Conservation (phyloP, 2,329 filamentous ascomycete species). For the Claviceps maximensis region DNA sequence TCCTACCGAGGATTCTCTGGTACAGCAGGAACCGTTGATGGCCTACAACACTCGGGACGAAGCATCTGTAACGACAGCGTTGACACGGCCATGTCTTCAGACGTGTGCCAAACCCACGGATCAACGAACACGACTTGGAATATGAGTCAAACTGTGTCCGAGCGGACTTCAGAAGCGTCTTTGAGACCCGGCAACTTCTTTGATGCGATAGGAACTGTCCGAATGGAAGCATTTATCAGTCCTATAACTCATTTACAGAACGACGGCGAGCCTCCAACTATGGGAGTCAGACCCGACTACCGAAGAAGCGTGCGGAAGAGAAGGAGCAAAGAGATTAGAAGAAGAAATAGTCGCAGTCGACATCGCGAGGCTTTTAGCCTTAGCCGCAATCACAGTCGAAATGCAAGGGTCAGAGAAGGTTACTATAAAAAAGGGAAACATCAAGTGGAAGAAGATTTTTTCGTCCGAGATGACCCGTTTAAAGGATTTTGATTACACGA, state of each 20-base stretch:
- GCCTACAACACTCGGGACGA: slow-evolving; percentile 35
- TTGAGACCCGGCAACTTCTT: slow-evolving; percentile 54
- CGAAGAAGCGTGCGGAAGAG: slow-evolving; percentile 33
- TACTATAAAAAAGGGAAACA: slow-evolving; percentile 32
- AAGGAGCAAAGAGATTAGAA: slow-evolving; percentile 41
- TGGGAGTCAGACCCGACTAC: slow-evolving; percentile 33
- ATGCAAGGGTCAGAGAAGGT: slow-evolving; percentile 28
- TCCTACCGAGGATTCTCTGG: slow-evolving; percentile 71
- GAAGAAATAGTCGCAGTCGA: slow-evolving; percentile 39
- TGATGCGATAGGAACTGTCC: slow-evolving; percentile 76
- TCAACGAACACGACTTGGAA: slow-evolving; percentile 32
- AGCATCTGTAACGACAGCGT: slow-evolving; percentile 46
- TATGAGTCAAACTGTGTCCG: slow-evolving; percentile 31
- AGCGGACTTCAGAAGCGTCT: slow-evolving; percentile 43
- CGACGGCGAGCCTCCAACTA: slow-evolving; percentile 30
- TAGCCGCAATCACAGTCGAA: slow-evolving; percentile 15
- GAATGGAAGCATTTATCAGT: slow-evolving; percentile 94
- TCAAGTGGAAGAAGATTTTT: slow-evolving; percentile 40
- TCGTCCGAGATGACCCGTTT: slow-evolving; percentile 46
- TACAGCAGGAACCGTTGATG: slow-evolving; percentile 25
- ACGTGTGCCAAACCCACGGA: slow-evolving; percentile 43
- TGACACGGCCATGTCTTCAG: slow-evolving; percentile 45
- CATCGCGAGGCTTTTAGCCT: slow-evolving; percentile 38
- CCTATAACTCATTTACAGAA: slow-evolving; percentile 39
- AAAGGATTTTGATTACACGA: slow-evolving; percentile 37